Base-by-base conservation (phyloP, 2,329 filamentous ascomycete genomes). In the Fusarium phyllophilum region DNA sequence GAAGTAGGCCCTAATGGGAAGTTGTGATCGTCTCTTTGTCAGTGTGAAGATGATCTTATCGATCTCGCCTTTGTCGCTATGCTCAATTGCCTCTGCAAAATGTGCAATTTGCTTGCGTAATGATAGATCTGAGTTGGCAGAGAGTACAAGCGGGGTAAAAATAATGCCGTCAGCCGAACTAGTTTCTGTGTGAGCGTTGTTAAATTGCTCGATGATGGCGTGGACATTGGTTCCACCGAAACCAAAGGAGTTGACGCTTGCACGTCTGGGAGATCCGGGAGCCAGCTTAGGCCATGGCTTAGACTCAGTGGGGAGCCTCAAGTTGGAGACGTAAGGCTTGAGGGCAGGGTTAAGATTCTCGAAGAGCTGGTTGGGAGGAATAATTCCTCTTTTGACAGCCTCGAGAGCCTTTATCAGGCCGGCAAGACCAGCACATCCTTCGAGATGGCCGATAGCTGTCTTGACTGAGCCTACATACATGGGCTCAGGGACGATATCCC, bases 161-260 rank as follows among this genome's bases (percentile, higher is more conserved):
- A 62, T 38, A 12, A 36, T 14, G 5, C n/a, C 29, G 8, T 36
- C 12, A 14, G 9, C 4, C 2, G 24, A 24, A 20, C 10, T 15
- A 17, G 18, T 12, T 24, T 44, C 15, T 15, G 7, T 18, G 7
- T 22, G 8, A 31, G 12, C 1, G 26, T 46, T n/a, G 20, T 46
- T 8, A 7, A 33, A 62, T 8, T 57, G 26, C 51, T 62, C 60
- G 8, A 62, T 39, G 8, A 62, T 62, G 6, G 33, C 51, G 8
- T 64, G 61, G 15, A 20, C 61, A 11, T 64, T 64, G 10, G 61
- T 64, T 4, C 61, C 61, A 8, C 61, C 61, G 31, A 64, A 64
- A 5, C 61, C 61, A 22, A 64, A 64, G 0, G 54, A 59, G 20
- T 64, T 64, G 9, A 64, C 54, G 20, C 61, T 64, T 18, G 51